A percentile compares a stretch with the other conserved stretches of the same genome.
phyloP scores from a whole-genome alignment of 352 stramenopile genomes.

The Thraustochytrium striatum region DNA sequence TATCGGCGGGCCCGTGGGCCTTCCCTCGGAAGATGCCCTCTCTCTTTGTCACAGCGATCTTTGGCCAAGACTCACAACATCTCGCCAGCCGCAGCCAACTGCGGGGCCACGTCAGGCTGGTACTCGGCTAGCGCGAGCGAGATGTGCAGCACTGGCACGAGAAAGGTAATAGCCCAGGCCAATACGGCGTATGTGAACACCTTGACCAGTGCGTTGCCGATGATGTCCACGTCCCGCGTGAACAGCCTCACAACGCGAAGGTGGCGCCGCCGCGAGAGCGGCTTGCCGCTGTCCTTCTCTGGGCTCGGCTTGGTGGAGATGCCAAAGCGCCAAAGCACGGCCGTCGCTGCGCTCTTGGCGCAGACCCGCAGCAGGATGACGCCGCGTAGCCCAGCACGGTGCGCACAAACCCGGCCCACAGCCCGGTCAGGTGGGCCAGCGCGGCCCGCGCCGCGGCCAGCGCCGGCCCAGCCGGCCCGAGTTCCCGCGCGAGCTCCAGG shows the following conservation, averaged over 20 bases:
- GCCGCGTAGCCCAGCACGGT: conserved; percentile 22
- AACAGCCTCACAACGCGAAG: too few species aligned
- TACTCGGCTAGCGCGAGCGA: too few species aligned
- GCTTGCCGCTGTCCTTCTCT: neutral
- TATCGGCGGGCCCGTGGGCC: too few species aligned
- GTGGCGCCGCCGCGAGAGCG: too few species aligned
- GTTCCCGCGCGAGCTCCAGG: neutral
- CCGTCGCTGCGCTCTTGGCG: neutral
- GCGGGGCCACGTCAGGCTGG: too few species aligned
- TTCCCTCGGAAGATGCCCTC: too few species aligned
- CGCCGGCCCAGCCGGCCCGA: neutral
- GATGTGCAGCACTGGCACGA: conserved; percentile 13
- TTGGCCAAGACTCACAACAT: too few species aligned
- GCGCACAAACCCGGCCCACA: neutral
- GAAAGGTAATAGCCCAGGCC: conserved; percentile 30
- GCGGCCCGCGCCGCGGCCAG: neutral
- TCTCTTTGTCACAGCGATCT: too few species aligned
- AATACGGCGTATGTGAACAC: neutral
- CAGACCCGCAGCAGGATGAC: conserved; percentile 9
- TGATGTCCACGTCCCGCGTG: conserved; percentile 18
- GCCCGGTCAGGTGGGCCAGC: neutral
- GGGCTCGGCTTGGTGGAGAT: conserved; percentile 1
- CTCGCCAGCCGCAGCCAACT: too few species aligned
- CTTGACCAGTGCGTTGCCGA: conserved; percentile 37
- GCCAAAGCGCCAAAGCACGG: neutral